These are phyloP conservation scores for Aspergillus biplanus DNA, from an alignment of 495 filamentous ascomycete species.

Conservation along the genomic window DNA sequence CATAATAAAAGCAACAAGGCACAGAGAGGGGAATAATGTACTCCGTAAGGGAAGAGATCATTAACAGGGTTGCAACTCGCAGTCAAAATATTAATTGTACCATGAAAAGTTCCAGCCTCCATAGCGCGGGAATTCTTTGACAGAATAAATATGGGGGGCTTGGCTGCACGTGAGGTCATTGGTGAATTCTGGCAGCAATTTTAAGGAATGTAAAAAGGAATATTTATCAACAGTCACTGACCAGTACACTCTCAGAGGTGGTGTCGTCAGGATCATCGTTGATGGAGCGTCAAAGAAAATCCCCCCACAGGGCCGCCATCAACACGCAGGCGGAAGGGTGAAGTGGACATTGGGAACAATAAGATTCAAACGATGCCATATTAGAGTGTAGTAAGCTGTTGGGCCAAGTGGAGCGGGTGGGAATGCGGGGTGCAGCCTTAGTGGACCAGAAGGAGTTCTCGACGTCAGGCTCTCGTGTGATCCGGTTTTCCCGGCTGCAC, in stretches of 20 bases:
- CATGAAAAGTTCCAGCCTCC: not conserved
- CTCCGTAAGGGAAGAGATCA: too few species aligned
- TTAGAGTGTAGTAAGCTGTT: slow-evolving; percentile 8
- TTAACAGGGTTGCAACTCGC: too few species aligned
- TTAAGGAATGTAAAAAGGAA: too few species aligned
- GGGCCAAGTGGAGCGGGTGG: slow-evolving; percentile 36
- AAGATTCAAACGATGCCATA: not conserved
- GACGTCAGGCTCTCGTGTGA: slow-evolving; percentile 44
- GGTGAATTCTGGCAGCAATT: not conserved
- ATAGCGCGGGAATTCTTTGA: not conserved
- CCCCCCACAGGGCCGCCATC: not conserved
- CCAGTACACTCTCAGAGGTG: not conserved
- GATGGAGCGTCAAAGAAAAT: not conserved
- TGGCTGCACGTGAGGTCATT: slow-evolving; percentile 10
- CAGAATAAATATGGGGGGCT: not conserved
- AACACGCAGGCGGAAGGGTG: not conserved
- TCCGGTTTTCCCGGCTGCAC: slow-evolving; percentile 28
- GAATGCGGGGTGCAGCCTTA: slow-evolving; percentile 52
- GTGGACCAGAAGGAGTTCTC: slow-evolving; percentile 28
- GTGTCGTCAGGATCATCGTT: slow-evolving; percentile 8
- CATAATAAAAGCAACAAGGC: too few species aligned
- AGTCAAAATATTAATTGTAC: not conserved
- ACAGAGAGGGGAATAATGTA: too few species aligned
- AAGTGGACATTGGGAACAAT: not conserved
- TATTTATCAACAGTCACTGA: too few species aligned